Percentiles rank a stretch among this genome's conserved stretches.
phyloP scores from a whole-genome alignment of 2,329 filamentous ascomycete genomes.

The Cryphonectria japonica region DNA sequence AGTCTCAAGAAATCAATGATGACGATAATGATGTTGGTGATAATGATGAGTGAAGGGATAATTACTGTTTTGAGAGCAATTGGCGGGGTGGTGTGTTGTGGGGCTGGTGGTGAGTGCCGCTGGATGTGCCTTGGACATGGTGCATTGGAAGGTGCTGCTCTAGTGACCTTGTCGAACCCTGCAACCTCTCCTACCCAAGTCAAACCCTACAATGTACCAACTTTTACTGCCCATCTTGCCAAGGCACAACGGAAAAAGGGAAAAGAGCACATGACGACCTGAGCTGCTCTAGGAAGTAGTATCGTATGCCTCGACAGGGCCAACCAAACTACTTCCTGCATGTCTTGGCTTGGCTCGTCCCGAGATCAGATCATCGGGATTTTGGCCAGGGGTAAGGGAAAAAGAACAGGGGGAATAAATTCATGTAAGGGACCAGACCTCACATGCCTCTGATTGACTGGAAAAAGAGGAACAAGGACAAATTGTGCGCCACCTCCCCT shows the following conservation, averaged over 20 bases:
- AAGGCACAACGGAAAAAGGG: neutral
- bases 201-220: neutral
- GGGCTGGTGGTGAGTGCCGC: neutral
- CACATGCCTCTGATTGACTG: neutral
- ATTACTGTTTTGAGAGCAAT: neutral
- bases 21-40: neutral
- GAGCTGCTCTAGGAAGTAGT: neutral
- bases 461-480: neutral
- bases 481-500: neutral
- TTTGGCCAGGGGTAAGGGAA: conserved; percentile 1
- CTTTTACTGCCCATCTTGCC: neutral
- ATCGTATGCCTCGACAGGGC: neutral
- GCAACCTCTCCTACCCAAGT: neutral
- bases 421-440: conserved; percentile 11
- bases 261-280: neutral
- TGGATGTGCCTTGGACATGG: neutral
- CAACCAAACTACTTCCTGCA: neutral
- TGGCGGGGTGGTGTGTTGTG: neutral
- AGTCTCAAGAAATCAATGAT: neutral
- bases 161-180: neutral
- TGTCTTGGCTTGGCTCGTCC: conserved; percentile 10
- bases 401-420: neutral
- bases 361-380: conserved; percentile 11
- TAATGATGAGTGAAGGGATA: neutral
- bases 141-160: neutral